Evolutionary conservation across 2,329 filamentous ascomycete genomes (phyloP).

Genomic region (Phaeosphaeriaceae sp.): DNA sequence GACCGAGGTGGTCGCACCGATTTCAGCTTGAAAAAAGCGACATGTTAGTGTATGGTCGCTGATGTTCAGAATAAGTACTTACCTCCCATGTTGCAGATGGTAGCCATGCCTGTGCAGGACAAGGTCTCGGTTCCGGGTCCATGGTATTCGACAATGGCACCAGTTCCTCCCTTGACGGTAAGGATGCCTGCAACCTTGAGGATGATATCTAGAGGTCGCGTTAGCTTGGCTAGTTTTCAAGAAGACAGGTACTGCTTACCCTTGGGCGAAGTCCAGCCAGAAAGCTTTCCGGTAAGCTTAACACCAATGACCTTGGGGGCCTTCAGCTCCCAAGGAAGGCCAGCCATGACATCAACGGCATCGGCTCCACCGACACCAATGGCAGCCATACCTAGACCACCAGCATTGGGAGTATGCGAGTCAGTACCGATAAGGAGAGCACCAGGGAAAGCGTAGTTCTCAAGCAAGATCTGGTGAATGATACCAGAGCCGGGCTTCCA

Average conservation of each 20-base stretch:
- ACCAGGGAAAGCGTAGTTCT: conserved; percentile 99
- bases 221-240: conserved; percentile 13
- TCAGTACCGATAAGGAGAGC: conserved; percentile 97
- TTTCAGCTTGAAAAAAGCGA: conserved; percentile 59
- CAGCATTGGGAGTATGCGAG: conserved; percentile 96
- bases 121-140: conserved; percentile 75
- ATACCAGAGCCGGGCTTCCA: conserved; percentile 99
- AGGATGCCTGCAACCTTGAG: conserved; percentile 96
- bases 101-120: conserved; percentile 86
- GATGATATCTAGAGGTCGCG: conserved; percentile 76
- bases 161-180: conserved; percentile 97
- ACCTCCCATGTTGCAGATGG: conserved; percentile 65
- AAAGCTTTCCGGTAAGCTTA: conserved; percentile 86
- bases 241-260: conserved; percentile 59
- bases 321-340: conserved; percentile 97
- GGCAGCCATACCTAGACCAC: conserved; percentile 91
- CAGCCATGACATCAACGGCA: conserved; percentile 97
- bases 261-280: conserved; percentile 93
- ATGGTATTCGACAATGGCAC: conserved; percentile 82
- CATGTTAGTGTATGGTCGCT: conserved; percentile 26
- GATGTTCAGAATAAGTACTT: background rate
- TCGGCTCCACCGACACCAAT: conserved; percentile 98
- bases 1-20: conserved; percentile 85
- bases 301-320: conserved; percentile 97
- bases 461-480: conserved; percentile 97